Evolutionary conservation across 1,284 basidiomycete species (phyloP), one percentile per base, ranked within the genome.

Genomic region (Cryptococcus amylolentus): DNA sequence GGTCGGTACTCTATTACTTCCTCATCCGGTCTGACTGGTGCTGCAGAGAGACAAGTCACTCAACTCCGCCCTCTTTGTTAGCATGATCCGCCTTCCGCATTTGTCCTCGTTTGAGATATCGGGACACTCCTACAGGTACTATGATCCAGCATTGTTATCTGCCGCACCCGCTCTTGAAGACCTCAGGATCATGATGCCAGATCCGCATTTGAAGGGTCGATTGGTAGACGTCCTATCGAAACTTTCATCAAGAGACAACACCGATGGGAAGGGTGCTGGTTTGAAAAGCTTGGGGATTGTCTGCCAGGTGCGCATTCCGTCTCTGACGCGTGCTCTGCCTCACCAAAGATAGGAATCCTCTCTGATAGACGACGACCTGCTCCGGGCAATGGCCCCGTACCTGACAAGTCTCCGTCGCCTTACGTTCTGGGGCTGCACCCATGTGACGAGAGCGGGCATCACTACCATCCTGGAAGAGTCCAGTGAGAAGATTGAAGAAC

Each of bases 181-280:
- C 38, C 54, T 77, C 27, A 51, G 72, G 7, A 63, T 77, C 16
- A 73, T 76, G 67, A 70, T 76, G 68, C 76, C 76, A 20, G 75
- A 77, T 60, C 50, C 62, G 18, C 51, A 46, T 13, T 62, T 71
- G 31, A 58, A 66, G 12, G 51, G 58, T 12, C 56, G 61, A 4
- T 57, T 77, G 12, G 47, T 62, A 5, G 55, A 57, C n/a, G 50
- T 70, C 0, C 27, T 69, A 0, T 42, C 49, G 9, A 47, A 45
- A 3, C 56, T 77, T 4, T 35, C 31, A 35, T 35, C 31, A 35
- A 35, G 31, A 35, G 7, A 35, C 6, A 10, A 35, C 10, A 6
- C 10, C 31, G 61, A 57, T 14, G 54, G 51, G 9, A 53, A 71
- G 5, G 23, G 46, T 1, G 67, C 68, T 1, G 72, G 73, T 0